Percentiles rank a stretch among this genome's conserved stretches.
Conservation (phyloP, 441 rosid genomes). For the Biscutella auriculata region DNA sequence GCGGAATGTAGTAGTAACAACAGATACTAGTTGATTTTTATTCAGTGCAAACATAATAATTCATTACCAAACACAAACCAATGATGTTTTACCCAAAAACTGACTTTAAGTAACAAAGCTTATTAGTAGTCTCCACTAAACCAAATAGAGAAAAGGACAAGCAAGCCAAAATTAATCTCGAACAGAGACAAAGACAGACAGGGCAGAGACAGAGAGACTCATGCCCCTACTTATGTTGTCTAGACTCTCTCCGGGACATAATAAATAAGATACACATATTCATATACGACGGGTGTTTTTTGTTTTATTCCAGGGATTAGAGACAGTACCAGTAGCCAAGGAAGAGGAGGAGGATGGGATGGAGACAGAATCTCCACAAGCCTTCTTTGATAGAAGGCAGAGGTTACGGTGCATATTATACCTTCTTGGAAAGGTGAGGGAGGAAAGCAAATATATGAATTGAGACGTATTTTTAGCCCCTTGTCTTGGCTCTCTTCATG, state of each 20-base stretch:
- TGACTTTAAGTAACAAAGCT: conserved; percentile 13
- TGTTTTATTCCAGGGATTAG: conserved; percentile 23
- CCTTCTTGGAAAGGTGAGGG: conserved; percentile 24
- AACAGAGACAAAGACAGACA: conserved; percentile 15
- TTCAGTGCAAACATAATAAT: conserved; percentile 18
- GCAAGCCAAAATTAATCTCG: conserved; percentile 22
- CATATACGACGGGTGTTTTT: conserved; percentile 9
- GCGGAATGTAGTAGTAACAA: conserved; percentile 6
- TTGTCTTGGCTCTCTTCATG: conserved; percentile 67
- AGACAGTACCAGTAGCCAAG: conserved; percentile 20
- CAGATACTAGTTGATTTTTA: conserved; percentile 5
- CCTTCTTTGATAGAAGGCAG: conserved; percentile 20
- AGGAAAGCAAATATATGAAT: neutral
- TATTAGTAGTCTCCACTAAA: conserved; percentile 14
- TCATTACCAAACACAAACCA: conserved; percentile 10
- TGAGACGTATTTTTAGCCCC: conserved; percentile 11
- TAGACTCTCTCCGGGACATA: conserved; percentile 13
- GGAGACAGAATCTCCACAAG: conserved; percentile 19
- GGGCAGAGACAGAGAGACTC: neutral
- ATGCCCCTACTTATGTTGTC: conserved; percentile 9
- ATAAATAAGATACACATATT: conserved; percentile 19
- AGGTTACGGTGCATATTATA: conserved; percentile 21
- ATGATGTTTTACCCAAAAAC: conserved; percentile 7
- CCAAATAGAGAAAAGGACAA: conserved; percentile 2
- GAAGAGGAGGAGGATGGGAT: conserved; percentile 11